These are phyloP conservation scores for Silene noctiflora DNA, from an alignment of 179 eudicot species.

Conservation along the genomic window DNA sequence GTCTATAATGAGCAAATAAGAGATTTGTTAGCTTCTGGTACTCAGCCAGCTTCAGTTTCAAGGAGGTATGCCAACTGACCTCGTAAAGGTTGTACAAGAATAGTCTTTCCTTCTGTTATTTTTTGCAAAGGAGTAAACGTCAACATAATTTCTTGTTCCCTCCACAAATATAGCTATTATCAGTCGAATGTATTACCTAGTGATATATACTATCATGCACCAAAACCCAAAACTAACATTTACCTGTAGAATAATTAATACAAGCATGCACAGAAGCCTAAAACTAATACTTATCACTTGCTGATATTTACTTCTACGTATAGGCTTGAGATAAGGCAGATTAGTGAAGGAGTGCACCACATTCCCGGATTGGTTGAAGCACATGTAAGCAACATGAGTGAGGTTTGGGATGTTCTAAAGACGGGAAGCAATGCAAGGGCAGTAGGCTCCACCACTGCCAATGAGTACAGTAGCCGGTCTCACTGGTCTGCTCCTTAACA, in stretches of 20 bases:
- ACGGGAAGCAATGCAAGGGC: conserved; percentile 88
- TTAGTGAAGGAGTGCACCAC: conserved; percentile 74
- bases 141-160: not conserved
- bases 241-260: no score
- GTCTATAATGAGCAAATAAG: conserved; percentile 96
- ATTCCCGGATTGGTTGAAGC: conserved; percentile 96
- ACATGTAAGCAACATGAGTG: conserved; percentile 60
- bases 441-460: conserved; percentile 86
- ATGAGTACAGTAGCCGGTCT: conserved; percentile 93
- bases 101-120: conserved; percentile 4
- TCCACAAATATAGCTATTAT: not conserved
- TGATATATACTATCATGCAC: no score
- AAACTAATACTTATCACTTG: not conserved
- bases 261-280: no score
- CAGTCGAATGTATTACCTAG: not conserved
- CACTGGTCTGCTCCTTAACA: conserved; percentile 57
- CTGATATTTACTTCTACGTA: conserved; percentile 3
- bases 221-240: no score
- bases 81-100: not conserved
- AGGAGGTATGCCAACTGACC: conserved; percentile 49
- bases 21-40: conserved; percentile 60
- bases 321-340: conserved; percentile 92
- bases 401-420: conserved; percentile 87
- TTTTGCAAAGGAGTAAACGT: not conserved
- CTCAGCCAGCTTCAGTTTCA: conserved; percentile 55